Evolutionary conservation across 208 protist species (phyloP).

Genomic region (Crithidia sp.): DNA sequence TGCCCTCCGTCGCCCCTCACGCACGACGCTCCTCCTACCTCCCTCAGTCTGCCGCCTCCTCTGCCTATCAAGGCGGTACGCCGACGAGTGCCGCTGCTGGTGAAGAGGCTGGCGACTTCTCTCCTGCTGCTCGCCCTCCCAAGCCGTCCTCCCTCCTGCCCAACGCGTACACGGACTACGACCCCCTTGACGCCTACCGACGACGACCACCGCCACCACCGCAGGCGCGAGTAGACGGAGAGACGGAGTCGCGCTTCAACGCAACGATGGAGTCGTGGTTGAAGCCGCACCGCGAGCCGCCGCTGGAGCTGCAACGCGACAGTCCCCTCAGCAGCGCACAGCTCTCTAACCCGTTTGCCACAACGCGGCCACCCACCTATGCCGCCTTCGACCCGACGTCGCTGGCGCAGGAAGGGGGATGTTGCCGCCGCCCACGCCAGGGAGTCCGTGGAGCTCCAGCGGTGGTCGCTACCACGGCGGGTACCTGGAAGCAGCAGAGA

Average conservation of each 20-base stretch:
- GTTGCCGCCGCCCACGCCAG: conserved; percentile 11
- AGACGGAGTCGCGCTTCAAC: conserved; percentile 21
- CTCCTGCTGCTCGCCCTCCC: conserved; percentile 6
- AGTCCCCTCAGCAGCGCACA: conserved; percentile 1
- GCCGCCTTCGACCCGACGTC: not conserved
- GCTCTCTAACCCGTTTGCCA: not conserved
- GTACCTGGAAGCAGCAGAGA: too few relatives aligned
- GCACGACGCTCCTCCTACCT: not conserved
- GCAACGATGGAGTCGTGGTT: conserved; percentile 36
- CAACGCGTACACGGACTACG: not conserved
- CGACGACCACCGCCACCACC: not conserved
- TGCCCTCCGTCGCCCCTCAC: not conserved
- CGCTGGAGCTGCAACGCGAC: not conserved
- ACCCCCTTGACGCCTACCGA: conserved; percentile 19
- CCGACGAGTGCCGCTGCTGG: not conserved
- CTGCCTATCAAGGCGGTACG: not conserved
- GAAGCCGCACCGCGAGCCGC: not conserved
- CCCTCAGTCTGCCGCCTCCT: not conserved
- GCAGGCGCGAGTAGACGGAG: not conserved
- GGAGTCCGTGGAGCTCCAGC: conserved; percentile 17
- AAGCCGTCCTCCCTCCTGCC: conserved; percentile 13
- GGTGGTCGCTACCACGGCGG: conserved; percentile 19
- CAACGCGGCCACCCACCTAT: conserved; percentile 11
- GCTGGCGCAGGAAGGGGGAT: not conserved
- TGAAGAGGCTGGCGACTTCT: not conserved